phyloP scores from a whole-genome alignment of 805 yeast genomes.

The Yarrowia bubula region DNA sequence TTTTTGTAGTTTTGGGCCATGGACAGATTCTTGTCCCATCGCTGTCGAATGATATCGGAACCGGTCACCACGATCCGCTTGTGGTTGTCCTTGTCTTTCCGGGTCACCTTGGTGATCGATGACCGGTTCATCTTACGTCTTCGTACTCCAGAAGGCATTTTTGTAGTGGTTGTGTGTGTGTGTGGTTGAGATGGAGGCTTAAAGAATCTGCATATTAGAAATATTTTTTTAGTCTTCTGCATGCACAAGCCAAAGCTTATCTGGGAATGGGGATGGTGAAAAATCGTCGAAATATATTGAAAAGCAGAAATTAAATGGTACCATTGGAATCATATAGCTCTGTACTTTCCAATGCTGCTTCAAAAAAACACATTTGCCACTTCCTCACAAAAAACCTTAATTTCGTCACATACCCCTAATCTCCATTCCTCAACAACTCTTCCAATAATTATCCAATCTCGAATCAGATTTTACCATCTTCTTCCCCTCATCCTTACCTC shows the following conservation, averaged over 20 bases:
- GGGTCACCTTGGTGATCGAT: slow-evolving; percentile 64
- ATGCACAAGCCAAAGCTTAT: background rate
- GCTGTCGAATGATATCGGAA: slow-evolving; percentile 78
- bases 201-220: background rate
- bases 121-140: slow-evolving; percentile 80
- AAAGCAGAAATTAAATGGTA: background rate
- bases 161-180: slow-evolving; percentile 6
- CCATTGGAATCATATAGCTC: too few relatives aligned
- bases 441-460: background rate
- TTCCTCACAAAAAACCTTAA: too few relatives aligned
- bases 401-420: background rate
- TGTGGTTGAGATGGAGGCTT: background rate
- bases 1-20: slow-evolving; percentile 81
- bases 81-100: slow-evolving; percentile 67
- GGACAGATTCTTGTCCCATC: slow-evolving; percentile 86
- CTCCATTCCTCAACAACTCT: background rate
- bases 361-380: too few relatives aligned
- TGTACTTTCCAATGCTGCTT: too few relatives aligned
- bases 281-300: too few relatives aligned
- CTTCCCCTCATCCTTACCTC: background rate
- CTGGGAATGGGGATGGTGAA: background rate
- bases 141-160: slow-evolving; percentile 58
- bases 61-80: slow-evolving; percentile 63
- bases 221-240: slow-evolving; percentile 1
- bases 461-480: background rate